phyloP scores from a whole-genome alignment of 176 grass and related monocot genomes.

The Ananas comosus region DNA sequence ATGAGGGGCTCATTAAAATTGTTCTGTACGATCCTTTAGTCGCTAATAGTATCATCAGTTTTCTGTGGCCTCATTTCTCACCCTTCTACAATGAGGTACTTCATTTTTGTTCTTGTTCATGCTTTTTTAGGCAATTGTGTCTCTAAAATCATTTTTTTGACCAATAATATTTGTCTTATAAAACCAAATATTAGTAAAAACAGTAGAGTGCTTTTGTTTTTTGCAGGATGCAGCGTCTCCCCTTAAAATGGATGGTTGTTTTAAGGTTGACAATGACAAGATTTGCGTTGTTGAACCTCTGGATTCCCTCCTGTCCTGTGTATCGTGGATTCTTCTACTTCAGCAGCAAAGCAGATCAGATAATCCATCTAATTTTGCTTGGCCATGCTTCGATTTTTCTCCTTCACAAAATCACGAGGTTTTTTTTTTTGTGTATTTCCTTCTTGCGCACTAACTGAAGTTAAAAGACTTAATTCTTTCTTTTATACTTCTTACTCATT shows the following conservation, averaged over 20 bases:
- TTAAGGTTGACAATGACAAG: conserved; percentile 57
- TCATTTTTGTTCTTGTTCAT: neutral
- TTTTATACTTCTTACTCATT: too few relatives aligned
- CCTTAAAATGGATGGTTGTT: conserved; percentile 58
- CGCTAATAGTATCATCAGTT: conserved; percentile 50
- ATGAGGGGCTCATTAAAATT: conserved; percentile 58
- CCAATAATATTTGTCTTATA: too few relatives aligned
- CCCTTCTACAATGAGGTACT: conserved; percentile 65
- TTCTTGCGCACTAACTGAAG: neutral
- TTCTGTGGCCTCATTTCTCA: conserved; percentile 76
- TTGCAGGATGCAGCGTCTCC: conserved; percentile 51
- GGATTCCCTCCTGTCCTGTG: conserved; percentile 56
- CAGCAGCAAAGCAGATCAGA: conserved; percentile 41
- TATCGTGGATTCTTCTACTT: conserved; percentile 47
- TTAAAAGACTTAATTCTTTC: too few relatives aligned
- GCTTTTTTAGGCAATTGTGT: conserved; percentile 1
- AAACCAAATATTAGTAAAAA: too few relatives aligned
- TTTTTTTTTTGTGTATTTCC: conserved; percentile 27
- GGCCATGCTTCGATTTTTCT: conserved; percentile 75
- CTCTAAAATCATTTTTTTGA: too few relatives aligned
- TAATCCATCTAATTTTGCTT: conserved; percentile 35
- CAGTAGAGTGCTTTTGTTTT: conserved; percentile 7
- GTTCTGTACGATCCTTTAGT: conserved; percentile 42
- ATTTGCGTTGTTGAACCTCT: conserved; percentile 61
- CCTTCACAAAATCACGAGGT: conserved; percentile 80